A percentile compares a stretch with the other conserved stretches of the same genome.
These are phyloP conservation scores for Roridomyces roridus DNA, from an alignment of 768 basidiomycete genomes.

Conservation along the genomic window DNA sequence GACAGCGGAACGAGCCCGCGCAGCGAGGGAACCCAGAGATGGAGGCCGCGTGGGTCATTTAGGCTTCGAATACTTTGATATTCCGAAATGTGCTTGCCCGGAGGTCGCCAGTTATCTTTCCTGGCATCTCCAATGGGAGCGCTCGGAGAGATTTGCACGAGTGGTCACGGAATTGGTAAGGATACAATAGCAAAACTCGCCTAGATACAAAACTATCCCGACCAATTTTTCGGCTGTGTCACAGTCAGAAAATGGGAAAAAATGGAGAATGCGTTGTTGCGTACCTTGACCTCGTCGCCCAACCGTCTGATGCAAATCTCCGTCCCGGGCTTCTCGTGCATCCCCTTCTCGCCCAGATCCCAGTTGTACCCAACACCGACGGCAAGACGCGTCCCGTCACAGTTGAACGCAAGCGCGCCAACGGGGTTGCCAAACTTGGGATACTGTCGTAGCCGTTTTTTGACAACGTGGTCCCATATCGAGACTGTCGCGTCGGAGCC, in stretches of 20 bases:
- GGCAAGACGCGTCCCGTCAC: slow-evolving; percentile 81
- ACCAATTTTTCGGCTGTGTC: slow-evolving; percentile 35
- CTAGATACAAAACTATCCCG: slow-evolving; percentile 27
- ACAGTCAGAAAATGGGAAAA: not conserved
- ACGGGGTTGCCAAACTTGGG: slow-evolving; percentile 79
- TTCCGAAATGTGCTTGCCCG: slow-evolving; percentile 13
- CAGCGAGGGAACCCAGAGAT: slow-evolving; percentile 11
- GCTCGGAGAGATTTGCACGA: not conserved
- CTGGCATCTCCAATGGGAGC: slow-evolving; percentile 16
- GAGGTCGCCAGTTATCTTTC: slow-evolving; percentile 12
- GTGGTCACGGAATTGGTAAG: no score
- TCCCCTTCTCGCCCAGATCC: slow-evolving; percentile 83
- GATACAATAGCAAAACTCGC: slow-evolving; percentile 24
- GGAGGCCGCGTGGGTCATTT: slow-evolving; percentile 21
- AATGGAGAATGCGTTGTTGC: slow-evolving; percentile 28
- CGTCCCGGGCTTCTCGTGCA: slow-evolving; percentile 67
- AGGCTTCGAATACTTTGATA: slow-evolving; percentile 22
- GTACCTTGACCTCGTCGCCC: slow-evolving; percentile 81
- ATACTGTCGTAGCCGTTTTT: slow-evolving; percentile 93
- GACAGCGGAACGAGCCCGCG: slow-evolving; percentile 29
- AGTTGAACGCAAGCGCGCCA: slow-evolving; percentile 83
- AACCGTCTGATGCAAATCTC: slow-evolving; percentile 65
- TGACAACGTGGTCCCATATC: slow-evolving; percentile 96
- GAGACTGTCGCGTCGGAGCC: slow-evolving; percentile 95
- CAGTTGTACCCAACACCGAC: slow-evolving; percentile 90